Conservation (phyloP, 495 filamentous ascomycete genomes). For the Aspergillus nanangensis region DNA sequence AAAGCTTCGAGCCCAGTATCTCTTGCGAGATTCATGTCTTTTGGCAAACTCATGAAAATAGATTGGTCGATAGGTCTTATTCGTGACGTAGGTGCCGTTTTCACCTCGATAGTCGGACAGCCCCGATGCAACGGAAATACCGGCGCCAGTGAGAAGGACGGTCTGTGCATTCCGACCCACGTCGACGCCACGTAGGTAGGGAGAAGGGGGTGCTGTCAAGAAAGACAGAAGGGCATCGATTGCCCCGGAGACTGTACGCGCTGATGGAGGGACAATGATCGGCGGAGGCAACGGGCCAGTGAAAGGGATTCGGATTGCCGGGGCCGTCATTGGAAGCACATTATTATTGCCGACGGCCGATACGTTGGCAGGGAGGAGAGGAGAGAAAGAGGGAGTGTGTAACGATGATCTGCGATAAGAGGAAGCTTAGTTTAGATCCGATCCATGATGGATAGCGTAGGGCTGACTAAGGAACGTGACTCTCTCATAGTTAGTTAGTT, state of each 20-base stretch:
- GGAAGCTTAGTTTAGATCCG: no score
- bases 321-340: slow-evolving; percentile 56
- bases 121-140: slow-evolving; percentile 89
- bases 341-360: slow-evolving; percentile 19
- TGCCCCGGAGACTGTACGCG: slow-evolving; percentile 65
- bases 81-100: slow-evolving; percentile 87
- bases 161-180: slow-evolving; percentile 47
- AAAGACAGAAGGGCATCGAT: slow-evolving; percentile 72
- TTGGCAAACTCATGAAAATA: slow-evolving; percentile 85
- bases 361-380: background rate
- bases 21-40: slow-evolving; percentile 81
- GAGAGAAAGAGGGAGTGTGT: background rate
- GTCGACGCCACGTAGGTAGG: slow-evolving; percentile 41
- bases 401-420: background rate
- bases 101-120: slow-evolving; percentile 88
- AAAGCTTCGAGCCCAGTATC: slow-evolving; percentile 96
- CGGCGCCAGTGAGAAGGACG: slow-evolving; percentile 86
- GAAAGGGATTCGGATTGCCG: slow-evolving; percentile 85
- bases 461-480: no score
- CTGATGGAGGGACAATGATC: slow-evolving; percentile 64
- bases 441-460: no score
- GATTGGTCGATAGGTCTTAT: slow-evolving; percentile 84
- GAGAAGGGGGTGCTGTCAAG: slow-evolving; percentile 54
- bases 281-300: slow-evolving; percentile 79
- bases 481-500: no score